Evolutionary conservation across 2,329 filamentous ascomycete genomes (phyloP), one percentile per base, ranked within the genome.

Genomic region (Aureobasidium vineae): DNA sequence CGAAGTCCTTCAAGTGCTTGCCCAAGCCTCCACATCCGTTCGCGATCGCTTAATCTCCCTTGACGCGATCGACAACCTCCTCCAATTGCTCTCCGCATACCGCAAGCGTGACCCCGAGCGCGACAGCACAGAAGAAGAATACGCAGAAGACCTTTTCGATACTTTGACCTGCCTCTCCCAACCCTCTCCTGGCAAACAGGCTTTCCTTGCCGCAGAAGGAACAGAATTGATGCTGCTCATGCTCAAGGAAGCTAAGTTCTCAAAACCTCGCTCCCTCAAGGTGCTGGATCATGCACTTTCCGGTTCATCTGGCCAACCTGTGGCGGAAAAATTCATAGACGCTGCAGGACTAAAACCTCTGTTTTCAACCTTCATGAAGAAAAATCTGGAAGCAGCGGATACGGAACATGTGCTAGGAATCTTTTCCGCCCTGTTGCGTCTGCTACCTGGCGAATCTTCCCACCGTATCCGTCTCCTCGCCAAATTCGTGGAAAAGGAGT

Each of bases 401-500:
- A 86, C 86, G 0, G 92, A 96, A 73, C 93, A 97, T 75, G 80
- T 98, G 0, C 81, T 98, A 7, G 89, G 90, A 10, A 90, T 98
- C 11, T 92, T 98, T 69, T 86, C 90, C 0, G 91, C 90, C 0
- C 84, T 99, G 75, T 82, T 99, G 1, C 88, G 92, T 28, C 83
- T 88, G 4, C 78, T 99, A 1, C 92, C 93, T 0, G 90, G 87
- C 19, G 86, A 91, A 38, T 92, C 91, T 1, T 83, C 91, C 0
- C 84, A 88, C 38, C 86, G 95, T 6, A 96, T 98, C 71, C 86
- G 95, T 4, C 85, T 89, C 0, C 83, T 98, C 4, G 94, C 93
- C 56, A 99, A 99, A 74, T 98, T 98, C 73, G 90, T 97, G 21
- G 95, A 99, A 77, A 96, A 92, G 75, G 88, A 97, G 70, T 97